phyloP scores from a whole-genome alignment of 805 yeast genomes.

The Allodekkera sacchari region DNA sequence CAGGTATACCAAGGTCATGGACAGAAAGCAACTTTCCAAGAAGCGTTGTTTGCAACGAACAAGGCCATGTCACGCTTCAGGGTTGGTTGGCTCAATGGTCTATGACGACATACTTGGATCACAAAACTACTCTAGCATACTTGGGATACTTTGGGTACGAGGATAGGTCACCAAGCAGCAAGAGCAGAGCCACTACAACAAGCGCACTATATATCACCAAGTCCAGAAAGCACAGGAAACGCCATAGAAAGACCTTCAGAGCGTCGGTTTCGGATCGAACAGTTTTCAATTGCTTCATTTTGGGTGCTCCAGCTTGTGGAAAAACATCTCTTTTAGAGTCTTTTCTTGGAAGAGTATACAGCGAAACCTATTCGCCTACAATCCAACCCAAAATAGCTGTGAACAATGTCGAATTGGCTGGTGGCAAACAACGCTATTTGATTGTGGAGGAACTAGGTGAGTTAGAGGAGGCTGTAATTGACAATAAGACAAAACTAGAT shows the following conservation, averaged over 20 bases:
- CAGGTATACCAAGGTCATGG: slow-evolving; percentile 90
- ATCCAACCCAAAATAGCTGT: slow-evolving; percentile 75
- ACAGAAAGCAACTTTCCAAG: slow-evolving; percentile 75
- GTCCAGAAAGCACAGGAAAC: slow-evolving; percentile 60
- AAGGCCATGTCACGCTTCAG: slow-evolving; percentile 83
- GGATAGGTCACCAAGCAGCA: slow-evolving; percentile 18
- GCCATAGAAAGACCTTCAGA: slow-evolving; percentile 58
- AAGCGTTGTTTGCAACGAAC: slow-evolving; percentile 83
- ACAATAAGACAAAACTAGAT: slow-evolving; percentile 57
- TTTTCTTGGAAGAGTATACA: slow-evolving; percentile 66
- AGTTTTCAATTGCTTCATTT: slow-evolving; percentile 80
- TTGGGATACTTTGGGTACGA: slow-evolving; percentile 88
- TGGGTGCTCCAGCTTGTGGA: slow-evolving; percentile 85
- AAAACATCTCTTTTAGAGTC: slow-evolving; percentile 79
- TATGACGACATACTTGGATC: slow-evolving; percentile 85
- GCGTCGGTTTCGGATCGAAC: slow-evolving; percentile 72
- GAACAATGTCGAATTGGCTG: slow-evolving; percentile 85
- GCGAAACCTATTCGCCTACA: slow-evolving; percentile 72
- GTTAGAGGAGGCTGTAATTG: slow-evolving; percentile 72
- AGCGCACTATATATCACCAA: slow-evolving; percentile 72
- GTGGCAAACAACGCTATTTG: slow-evolving; percentile 92
- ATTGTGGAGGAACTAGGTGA: slow-evolving; percentile 88
- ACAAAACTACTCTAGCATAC: slow-evolving; percentile 77
- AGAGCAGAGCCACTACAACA: slow-evolving; percentile 14
- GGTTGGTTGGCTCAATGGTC: slow-evolving; percentile 99